phyloP scores from a whole-genome alignment of 352 stramenopile genomes.

The Blastocystis sp. region DNA sequence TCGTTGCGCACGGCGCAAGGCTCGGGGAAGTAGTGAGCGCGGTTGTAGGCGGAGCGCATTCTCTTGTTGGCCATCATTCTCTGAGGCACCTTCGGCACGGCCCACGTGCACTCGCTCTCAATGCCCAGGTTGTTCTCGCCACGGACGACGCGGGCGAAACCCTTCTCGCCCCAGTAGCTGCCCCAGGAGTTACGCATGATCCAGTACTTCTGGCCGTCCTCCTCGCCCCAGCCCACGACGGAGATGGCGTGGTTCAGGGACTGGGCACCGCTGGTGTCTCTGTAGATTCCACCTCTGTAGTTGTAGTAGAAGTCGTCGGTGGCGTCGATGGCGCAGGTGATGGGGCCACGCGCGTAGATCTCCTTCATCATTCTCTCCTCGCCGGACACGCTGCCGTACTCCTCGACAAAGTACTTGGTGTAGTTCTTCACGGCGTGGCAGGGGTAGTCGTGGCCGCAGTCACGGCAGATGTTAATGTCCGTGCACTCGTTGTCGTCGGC shows the following conservation, averaged over 20 bases:
- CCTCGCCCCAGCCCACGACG: slow-evolving; percentile 89
- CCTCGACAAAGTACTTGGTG: slow-evolving; percentile 89
- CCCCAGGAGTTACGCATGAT: slow-evolving; percentile 91
- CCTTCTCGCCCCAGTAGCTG: slow-evolving; percentile 88
- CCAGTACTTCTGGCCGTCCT: slow-evolving; percentile 85
- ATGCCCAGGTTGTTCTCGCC: slow-evolving; percentile 87
- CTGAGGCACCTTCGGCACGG: slow-evolving; percentile 75
- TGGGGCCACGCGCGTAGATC: slow-evolving; percentile 88
- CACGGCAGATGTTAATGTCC: slow-evolving; percentile 85
- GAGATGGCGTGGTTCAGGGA: slow-evolving; percentile 86
- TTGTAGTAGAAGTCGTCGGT: slow-evolving; percentile 72
- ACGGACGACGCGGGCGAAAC: slow-evolving; percentile 87
- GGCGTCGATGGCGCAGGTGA: slow-evolving; percentile 80
- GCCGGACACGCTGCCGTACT: slow-evolving; percentile 86
- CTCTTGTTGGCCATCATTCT: slow-evolving; percentile 70
- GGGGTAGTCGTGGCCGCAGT: slow-evolving; percentile 77
- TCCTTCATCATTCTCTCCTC: slow-evolving; percentile 90
- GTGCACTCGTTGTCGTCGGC: slow-evolving; percentile 83
- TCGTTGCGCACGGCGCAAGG: slow-evolving; percentile 82
- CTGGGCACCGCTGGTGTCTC: slow-evolving; percentile 80
- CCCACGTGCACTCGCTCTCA: slow-evolving; percentile 87
- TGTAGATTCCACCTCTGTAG: slow-evolving; percentile 88
- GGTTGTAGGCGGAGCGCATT: slow-evolving; percentile 78
- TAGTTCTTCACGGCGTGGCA: slow-evolving; percentile 84
- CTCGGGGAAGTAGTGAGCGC: slow-evolving; percentile 81